These are phyloP conservation scores for Pseudocercospora crystallina DNA, from an alignment of 2,329 filamentous ascomycete species.

Conservation along the genomic window DNA sequence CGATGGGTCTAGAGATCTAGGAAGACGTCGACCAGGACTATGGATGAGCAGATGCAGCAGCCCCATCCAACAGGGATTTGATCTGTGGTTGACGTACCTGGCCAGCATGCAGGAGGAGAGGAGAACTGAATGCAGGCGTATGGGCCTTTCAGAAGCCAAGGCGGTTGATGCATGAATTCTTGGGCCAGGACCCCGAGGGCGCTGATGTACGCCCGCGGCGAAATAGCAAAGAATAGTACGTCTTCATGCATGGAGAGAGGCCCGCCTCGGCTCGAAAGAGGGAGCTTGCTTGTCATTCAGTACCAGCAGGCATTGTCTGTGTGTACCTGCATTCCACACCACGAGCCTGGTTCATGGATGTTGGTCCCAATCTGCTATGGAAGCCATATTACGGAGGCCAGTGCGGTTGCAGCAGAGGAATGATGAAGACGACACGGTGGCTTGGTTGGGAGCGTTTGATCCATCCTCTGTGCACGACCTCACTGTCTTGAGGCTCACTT, in stretches of 20 bases:
- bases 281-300: constrained; percentile 18
- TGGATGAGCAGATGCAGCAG: constrained; percentile 19
- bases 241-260: constrained; percentile 6
- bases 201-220: constrained; percentile 9
- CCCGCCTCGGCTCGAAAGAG: constrained; percentile 5
- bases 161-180: constrained; percentile 12
- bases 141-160: constrained; percentile 14
- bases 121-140: constrained; percentile 12
- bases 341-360: constrained; percentile 16
- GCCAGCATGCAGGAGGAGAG: constrained; percentile 14
- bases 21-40: constrained; percentile 5
- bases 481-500: no score
- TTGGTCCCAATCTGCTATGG: no score
- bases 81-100: constrained; percentile 17
- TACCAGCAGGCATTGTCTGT: constrained; percentile 11
- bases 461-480: no score
- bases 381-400: no score
- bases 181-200: constrained; percentile 12
- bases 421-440: no score
- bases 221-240: constrained; percentile 16
- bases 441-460: no score
- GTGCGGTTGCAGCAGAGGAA: no score
- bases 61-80: constrained; percentile 14
- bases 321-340: constrained; percentile 21
- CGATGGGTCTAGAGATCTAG: constrained; percentile 3